Conservation (phyloP, 1,284 basidiomycete species). For the Microbotryum lychnidis-dioicae region DNA sequence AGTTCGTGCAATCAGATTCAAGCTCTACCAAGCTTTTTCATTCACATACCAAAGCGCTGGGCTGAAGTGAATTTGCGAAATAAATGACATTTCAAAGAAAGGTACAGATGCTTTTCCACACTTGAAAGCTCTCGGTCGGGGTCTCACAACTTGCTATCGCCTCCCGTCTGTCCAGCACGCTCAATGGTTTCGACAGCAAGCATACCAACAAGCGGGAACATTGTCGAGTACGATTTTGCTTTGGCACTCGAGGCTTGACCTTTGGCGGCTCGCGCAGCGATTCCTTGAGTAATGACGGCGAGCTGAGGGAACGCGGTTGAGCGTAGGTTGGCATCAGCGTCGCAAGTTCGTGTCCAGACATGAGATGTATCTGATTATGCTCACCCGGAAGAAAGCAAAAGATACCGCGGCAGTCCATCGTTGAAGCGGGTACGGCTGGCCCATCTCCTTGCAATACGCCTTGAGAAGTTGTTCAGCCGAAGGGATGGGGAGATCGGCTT, state of each 20-base stretch:
- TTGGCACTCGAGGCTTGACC: constrained; percentile 78
- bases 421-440: constrained; percentile 59
- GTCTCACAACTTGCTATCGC: constrained; percentile 36
- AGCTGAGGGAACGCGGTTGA: constrained; percentile 46
- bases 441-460: constrained; percentile 59
- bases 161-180: constrained; percentile 38
- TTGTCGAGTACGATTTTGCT: constrained; percentile 51
- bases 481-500: constrained; percentile 51
- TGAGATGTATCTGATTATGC: constrained; percentile 36
- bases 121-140: too few relatives aligned
- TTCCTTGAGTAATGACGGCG: constrained; percentile 83
- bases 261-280: constrained; percentile 75
- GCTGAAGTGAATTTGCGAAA: too few relatives aligned
- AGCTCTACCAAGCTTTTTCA: too few relatives aligned
- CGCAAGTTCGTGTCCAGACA: constrained; percentile 24
- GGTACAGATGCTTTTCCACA: too few relatives aligned
- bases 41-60: too few relatives aligned
- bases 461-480: constrained; percentile 63
- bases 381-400: constrained; percentile 78
- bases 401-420: constrained; percentile 71
- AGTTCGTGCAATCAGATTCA: too few relatives aligned
- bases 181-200: constrained; percentile 56
- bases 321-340: constrained; percentile 15
- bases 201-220: constrained; percentile 58
- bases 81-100: too few relatives aligned